A percentile compares a stretch with the other conserved stretches of the same genome.
Evolutionary conservation across 306 rosid species (phyloP).

Genomic region (Lupinus albus): DNA sequence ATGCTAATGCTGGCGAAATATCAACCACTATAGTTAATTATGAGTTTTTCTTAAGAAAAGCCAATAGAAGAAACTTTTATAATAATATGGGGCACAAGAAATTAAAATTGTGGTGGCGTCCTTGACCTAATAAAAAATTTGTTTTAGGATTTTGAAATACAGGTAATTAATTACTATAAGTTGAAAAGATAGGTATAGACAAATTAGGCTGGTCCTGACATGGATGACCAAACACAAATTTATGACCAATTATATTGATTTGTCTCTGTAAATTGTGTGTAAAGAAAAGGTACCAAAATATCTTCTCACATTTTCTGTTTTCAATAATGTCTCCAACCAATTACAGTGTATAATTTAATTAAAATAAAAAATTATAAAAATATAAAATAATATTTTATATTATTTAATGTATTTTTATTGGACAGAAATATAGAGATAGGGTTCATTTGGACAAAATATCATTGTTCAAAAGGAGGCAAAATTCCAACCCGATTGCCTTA

Average conservation of each 20-base stretch:
- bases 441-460: too few species aligned
- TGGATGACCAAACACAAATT: background rate
- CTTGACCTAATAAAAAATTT: background rate
- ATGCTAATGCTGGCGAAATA: background rate
- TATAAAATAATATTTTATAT: too few species aligned
- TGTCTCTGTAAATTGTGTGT: constrained; percentile 1
- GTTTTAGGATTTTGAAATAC: background rate
- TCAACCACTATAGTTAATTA: constrained; percentile 18
- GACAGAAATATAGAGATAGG: too few species aligned
- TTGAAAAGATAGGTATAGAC: constrained; percentile 2
- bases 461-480: too few species aligned
- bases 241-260: background rate
- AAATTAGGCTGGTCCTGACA: background rate
- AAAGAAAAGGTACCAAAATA: too few species aligned
- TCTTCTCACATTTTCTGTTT: too few species aligned
- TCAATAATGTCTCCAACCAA: too few species aligned
- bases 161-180: background rate
- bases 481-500: background rate
- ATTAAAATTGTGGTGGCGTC: background rate
- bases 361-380: too few species aligned
- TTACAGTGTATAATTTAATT: too few species aligned
- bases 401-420: too few species aligned
- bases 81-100: background rate
- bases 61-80: background rate
- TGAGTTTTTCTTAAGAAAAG: constrained; percentile 7